Evolutionary conservation across 768 basidiomycete genomes (phyloP).

Genomic region (Auricularia heimuer): DNA sequence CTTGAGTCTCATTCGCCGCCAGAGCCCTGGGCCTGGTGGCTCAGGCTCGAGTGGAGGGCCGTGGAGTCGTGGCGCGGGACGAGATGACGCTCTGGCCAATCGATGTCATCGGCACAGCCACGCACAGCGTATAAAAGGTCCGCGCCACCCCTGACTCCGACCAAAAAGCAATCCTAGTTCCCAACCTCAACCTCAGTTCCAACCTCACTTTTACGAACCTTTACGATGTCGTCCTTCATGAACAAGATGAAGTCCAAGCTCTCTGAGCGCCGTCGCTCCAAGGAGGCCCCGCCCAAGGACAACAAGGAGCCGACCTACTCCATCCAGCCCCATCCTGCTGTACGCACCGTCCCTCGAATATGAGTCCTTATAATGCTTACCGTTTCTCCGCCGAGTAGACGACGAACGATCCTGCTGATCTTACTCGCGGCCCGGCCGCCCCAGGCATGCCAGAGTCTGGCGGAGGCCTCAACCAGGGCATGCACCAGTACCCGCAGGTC

Average conservation of each 20-base stretch:
- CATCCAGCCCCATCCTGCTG: background rate
- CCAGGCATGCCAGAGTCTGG: background rate
- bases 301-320: background rate
- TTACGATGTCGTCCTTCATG: background rate
- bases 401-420: background rate
- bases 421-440: background rate
- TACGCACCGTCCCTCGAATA: background rate
- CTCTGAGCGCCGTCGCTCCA: background rate
- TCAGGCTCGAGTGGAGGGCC: too few species aligned
- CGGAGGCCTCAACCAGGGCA: background rate
- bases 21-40: too few species aligned
- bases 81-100: too few species aligned
- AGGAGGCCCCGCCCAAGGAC: background rate
- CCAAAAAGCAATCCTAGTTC: background rate
- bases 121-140: too few species aligned
- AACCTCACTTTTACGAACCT: background rate
- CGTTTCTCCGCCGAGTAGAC: background rate
- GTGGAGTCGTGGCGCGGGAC: too few species aligned
- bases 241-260: constrained; percentile 2
- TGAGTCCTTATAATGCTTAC: background rate
- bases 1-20: too few species aligned
- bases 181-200: background rate
- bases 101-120: too few species aligned
- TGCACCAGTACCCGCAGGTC: background rate
- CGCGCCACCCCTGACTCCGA: too few species aligned